Evolutionary conservation across 441 rosid species (phyloP).

Genomic region (Dalechampia spathulata): DNA sequence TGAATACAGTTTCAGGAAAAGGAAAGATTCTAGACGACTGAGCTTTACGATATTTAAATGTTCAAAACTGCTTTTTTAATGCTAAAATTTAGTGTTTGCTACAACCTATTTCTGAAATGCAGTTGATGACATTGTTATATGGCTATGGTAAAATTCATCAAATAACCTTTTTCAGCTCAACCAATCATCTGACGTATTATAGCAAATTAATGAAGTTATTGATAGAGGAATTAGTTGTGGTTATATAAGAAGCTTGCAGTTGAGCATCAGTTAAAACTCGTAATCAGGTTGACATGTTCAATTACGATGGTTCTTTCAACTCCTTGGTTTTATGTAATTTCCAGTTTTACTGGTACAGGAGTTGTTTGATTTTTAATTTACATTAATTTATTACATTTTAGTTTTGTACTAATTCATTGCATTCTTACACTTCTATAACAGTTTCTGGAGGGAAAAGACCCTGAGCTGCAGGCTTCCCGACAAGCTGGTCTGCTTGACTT

Average conservation of each 20-base stretch:
- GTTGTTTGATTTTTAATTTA: neutral
- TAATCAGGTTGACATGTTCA: too few species aligned
- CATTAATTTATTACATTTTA: slow-evolving; percentile 17
- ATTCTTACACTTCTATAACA: slow-evolving; percentile 18
- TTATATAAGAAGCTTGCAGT: neutral
- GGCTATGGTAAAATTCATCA: too few species aligned
- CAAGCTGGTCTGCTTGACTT: slow-evolving; percentile 83
- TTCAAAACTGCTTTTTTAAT: neutral
- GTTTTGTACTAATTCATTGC: neutral
- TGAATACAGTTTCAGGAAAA: neutral
- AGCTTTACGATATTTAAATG: neutral
- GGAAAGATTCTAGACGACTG: neutral
- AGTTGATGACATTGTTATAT: neutral
- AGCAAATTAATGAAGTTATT: too few species aligned
- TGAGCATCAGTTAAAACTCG: slow-evolving; percentile 2
- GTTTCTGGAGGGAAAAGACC: slow-evolving; percentile 78
- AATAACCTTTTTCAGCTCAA: too few species aligned
- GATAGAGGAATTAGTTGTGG: neutral
- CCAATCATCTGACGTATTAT: too few species aligned
- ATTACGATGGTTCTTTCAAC: too few species aligned
- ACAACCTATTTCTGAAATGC: slow-evolving; percentile 3
- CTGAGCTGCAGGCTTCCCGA: slow-evolving; percentile 72
- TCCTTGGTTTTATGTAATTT: too few species aligned
- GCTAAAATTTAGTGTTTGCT: neutral
- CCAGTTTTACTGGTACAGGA: too few species aligned